Evolutionary conservation across 106 monocot species (phyloP), one percentile per base, ranked within the genome.

Genomic region (Dioscorea dumetorum): DNA sequence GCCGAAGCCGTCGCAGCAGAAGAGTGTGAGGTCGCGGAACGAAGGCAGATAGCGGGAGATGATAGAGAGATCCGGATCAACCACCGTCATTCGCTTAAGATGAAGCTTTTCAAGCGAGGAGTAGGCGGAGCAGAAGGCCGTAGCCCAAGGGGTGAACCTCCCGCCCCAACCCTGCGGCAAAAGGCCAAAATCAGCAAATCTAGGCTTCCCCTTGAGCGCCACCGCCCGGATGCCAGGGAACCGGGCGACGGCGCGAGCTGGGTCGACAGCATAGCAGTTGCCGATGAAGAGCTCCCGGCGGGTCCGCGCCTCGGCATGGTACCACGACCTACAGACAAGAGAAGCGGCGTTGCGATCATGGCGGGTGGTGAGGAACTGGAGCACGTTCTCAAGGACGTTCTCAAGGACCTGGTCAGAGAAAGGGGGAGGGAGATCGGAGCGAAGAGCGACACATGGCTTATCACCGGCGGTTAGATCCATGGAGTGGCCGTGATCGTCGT

Each of bases 201-300:
- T 72, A 13, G 92, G 92, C 72, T 85, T 75, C 53, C 90, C 90
- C 68, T 90, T 90, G 23, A 90, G 77, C 32, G 80, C 50, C 34
- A 90, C 57, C 23, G 85, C 61, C 20, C 62, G 67, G 66, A 74
- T 62, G 33, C 50, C 5, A 5, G 58, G 63, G 82, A 94, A 94
- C 28, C 94, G 73, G 21, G 67, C 78, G n/a, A 75, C 24, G 20
- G 71, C 79, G 20, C 79, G 74, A 33, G 14, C 57, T 6, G 94
- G 94, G 23, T 74, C 70, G 48, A 94, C 84, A n/a, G 94, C 78
- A 69, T 94, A 94, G 78, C 90, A 90, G 84, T 94, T 94, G 1
- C 94, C 94, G 67, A 94, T 73, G 78, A 94, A 94, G 21, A 94
- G 70, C 32, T 94, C 90, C 17, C 63, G 68, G 33, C 94, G 81